phyloP scores from a whole-genome alignment of 2,329 filamentous ascomycete species.

The Verticillium zaregamsianum region DNA sequence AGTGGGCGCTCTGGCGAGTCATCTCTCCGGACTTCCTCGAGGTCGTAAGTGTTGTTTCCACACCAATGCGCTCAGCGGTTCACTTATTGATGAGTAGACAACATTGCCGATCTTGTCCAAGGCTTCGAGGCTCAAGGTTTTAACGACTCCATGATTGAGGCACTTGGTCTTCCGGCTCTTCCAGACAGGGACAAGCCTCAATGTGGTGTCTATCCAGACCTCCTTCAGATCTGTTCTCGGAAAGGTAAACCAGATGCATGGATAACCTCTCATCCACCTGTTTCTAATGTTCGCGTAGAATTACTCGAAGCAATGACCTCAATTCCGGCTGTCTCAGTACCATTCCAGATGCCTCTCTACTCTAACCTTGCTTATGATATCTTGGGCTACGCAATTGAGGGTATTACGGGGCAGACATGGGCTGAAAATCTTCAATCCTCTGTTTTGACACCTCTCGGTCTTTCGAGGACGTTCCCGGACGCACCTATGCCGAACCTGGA shows the following conservation, averaged over 20 bases:
- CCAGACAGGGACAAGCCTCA: conserved; percentile 1
- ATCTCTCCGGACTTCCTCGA: conserved; percentile 14
- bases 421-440: conserved; percentile 2
- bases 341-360: conserved; percentile 5
- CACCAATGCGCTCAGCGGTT: neutral
- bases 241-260: neutral
- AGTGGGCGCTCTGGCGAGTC: conserved; percentile 15
- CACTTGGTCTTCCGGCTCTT: neutral
- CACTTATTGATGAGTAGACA: neutral
- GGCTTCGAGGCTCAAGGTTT: neutral
- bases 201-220: conserved; percentile 1
- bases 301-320: neutral
- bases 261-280: too few relatives aligned
- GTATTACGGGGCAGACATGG: conserved; percentile 4
- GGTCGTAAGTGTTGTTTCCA: conserved; percentile 4
- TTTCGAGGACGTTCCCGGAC: conserved; percentile 2
- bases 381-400: conserved; percentile 4
- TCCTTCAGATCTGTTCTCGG: neutral
- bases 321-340: neutral
- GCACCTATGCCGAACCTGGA: neutral
- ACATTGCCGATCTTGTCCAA: neutral
- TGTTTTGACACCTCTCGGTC: conserved; percentile 6
- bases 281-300: neutral
- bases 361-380: conserved; percentile 6
- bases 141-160: neutral